Evolutionary conservation across 2,329 filamentous ascomycete genomes (phyloP).

Genomic region (Aureobasidium pullulans): DNA sequence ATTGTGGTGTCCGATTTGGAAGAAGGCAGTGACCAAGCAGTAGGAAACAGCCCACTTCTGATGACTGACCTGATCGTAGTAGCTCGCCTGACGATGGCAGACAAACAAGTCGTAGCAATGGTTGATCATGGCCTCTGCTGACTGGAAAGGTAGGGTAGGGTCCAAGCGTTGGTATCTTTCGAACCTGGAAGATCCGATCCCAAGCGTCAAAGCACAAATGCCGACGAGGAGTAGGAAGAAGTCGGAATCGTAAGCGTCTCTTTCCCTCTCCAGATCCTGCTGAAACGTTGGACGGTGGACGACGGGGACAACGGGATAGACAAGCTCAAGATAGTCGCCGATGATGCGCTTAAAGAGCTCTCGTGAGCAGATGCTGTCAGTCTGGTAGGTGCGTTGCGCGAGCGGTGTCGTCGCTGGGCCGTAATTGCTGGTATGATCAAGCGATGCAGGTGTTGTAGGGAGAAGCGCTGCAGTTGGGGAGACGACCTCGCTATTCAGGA

Average conservation of each 20-base stretch:
- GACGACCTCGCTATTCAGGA: background rate
- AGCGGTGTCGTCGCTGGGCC: background rate
- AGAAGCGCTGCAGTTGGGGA: background rate
- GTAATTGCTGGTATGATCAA: background rate
- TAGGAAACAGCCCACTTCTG: background rate
- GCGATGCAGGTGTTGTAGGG: background rate
- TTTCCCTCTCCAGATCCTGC: background rate
- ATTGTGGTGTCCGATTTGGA: background rate
- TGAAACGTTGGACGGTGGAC: background rate
- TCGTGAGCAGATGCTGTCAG: background rate
- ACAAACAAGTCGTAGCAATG: background rate
- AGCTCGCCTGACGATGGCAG: background rate
- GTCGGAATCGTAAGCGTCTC: background rate
- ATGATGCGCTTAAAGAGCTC: background rate
- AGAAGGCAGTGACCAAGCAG: background rate
- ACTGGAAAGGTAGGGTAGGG: background rate
- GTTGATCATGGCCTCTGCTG: background rate
- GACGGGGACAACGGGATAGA: background rate
- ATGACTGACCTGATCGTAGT: slow-evolving; percentile 2
- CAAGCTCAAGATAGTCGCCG: background rate
- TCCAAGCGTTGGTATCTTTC: background rate
- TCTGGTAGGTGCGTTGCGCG: background rate
- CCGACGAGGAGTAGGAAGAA: background rate
- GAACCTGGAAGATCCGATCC: background rate
- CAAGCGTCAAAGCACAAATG: background rate